These are phyloP conservation scores for Solanum lignicaule DNA, from an alignment of 257 asterid genomes.

Conservation along the genomic window DNA sequence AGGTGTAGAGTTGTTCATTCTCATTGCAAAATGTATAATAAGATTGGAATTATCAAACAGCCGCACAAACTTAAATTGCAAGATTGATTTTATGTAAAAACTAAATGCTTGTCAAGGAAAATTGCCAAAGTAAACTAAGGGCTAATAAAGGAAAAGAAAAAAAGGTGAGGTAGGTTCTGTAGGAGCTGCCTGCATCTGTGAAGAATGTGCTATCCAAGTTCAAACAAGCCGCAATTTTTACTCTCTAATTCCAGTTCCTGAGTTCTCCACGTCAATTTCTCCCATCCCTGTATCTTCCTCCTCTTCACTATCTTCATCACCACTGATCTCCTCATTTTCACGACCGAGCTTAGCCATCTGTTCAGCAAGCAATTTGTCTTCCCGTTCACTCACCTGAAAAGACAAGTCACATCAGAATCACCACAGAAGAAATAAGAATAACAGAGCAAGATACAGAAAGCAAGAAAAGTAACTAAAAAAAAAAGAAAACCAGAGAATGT, in stretches of 20 bases:
- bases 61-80: not conserved
- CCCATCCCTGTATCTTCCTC: conserved; percentile 99
- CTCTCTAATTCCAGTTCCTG: conserved; percentile 32
- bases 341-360: conserved; percentile 64
- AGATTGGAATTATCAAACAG: not conserved
- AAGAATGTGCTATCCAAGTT: not conserved
- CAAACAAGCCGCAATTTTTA: not conserved
- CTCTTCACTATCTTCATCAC: conserved; percentile 85
- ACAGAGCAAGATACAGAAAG: not conserved
- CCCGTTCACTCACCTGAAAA: conserved; percentile 88
- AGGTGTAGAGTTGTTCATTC: not conserved
- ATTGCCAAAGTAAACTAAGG: not conserved
- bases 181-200: not conserved
- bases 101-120: not conserved
- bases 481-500: not conserved
- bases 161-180: not conserved
- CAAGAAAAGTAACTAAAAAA: not conserved
- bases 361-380: conserved; percentile 75
- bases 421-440: not conserved
- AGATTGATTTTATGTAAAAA: not conserved
- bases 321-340: conserved; percentile 75
- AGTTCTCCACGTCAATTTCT: conserved; percentile 57
- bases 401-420: not conserved
- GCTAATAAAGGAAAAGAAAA: not conserved
- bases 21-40: not conserved